Percentiles rank a stretch among this genome's conserved stretches.
Evolutionary conservation across 306 rosid species (phyloP).

Genomic region (Glycine latifolia): DNA sequence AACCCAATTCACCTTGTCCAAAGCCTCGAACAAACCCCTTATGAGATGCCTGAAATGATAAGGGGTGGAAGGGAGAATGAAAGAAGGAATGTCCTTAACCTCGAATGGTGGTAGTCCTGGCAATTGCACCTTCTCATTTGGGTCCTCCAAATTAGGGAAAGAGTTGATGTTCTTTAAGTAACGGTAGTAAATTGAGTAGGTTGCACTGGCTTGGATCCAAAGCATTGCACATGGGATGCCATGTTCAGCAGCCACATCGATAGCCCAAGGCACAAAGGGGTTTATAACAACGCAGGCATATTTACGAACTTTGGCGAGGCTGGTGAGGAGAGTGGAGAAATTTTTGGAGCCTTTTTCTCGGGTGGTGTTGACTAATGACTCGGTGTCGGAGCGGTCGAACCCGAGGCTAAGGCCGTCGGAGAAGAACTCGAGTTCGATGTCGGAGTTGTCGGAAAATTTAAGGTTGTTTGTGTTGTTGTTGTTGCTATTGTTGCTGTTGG

Average conservation of each 20-base stretch:
- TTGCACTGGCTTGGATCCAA: constrained; percentile 67
- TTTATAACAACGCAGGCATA: constrained; percentile 56
- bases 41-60: neutral
- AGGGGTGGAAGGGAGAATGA: constrained; percentile 57
- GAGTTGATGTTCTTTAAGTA: constrained; percentile 30
- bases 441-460: neutral
- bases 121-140: constrained; percentile 32
- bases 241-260: constrained; percentile 42
- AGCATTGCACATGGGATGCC: constrained; percentile 64
- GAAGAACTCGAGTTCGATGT: constrained; percentile 56
- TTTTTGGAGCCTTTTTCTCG: constrained; percentile 47
- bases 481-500: neutral
- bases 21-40: neutral
- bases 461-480: neutral
- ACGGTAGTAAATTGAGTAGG: constrained; percentile 60
- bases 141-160: constrained; percentile 49
- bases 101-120: constrained; percentile 60
- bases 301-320: constrained; percentile 27
- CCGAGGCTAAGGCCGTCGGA: constrained; percentile 61
- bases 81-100: constrained; percentile 60
- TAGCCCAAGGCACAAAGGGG: constrained; percentile 63
- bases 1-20: constrained; percentile 62
- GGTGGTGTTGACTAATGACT: constrained; percentile 22
- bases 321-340: constrained; percentile 46
- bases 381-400: constrained; percentile 49